These are phyloP conservation scores for Vararia minispora DNA, from an alignment of 768 basidiomycete species.

Conservation along the genomic window DNA sequence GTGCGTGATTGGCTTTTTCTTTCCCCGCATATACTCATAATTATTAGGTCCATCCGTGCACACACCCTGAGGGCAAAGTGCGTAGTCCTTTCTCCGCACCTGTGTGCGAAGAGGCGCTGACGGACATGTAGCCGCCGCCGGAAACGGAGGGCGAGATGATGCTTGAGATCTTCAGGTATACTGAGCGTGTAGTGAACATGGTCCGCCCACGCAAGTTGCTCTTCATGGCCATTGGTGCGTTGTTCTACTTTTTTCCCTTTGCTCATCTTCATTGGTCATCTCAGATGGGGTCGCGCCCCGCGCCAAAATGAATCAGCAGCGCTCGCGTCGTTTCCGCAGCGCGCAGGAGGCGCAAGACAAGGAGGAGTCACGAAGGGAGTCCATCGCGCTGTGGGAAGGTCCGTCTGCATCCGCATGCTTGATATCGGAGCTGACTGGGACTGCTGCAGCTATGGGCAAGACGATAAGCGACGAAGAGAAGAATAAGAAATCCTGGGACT, in stretches of 20 bases:
- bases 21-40: conserved; percentile 1
- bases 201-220: conserved; percentile 86
- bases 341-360: conserved; percentile 94
- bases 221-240: conserved; percentile 95
- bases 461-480: conserved; percentile 69
- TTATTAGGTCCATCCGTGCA: conserved; percentile 89
- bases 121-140: conserved; percentile 65
- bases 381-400: conserved; percentile 82
- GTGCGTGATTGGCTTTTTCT: conserved; percentile 34
- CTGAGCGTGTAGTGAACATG: conserved; percentile 96
- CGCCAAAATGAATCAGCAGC: conserved; percentile 99
- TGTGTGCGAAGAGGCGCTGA: neutral
- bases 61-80: conserved; percentile 95
- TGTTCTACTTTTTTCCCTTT: conserved; percentile 3
- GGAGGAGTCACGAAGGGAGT: conserved; percentile 76
- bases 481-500: conserved; percentile 86
- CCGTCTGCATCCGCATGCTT: conserved; percentile 11
- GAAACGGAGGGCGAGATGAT: conserved; percentile 99
- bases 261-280: neutral
- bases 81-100: conserved; percentile 9
- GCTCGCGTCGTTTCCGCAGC: conserved; percentile 89
- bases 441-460: conserved; percentile 79
- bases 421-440: neutral
- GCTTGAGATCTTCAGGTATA: conserved; percentile 94
- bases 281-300: conserved; percentile 94